A percentile compares a stretch with the other conserved stretches of the same genome.
phyloP scores from a whole-genome alignment of 1,284 basidiomycete genomes.

The Peniophora sp. region DNA sequence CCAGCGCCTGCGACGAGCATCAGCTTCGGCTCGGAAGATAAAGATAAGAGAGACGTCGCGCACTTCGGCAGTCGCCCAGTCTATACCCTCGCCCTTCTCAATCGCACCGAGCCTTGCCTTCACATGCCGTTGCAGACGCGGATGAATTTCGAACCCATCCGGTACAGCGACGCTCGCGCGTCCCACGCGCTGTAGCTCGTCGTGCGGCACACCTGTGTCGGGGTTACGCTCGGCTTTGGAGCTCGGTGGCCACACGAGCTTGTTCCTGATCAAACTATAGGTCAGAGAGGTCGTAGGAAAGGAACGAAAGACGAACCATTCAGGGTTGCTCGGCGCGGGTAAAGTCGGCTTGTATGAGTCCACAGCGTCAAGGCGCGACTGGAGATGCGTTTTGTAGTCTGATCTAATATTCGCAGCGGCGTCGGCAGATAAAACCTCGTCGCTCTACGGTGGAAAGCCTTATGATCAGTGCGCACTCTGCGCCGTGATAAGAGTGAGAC shows the following conservation, averaged over 20 bases:
- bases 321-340: constrained; percentile 51
- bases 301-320: too few relatives aligned
- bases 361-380: constrained; percentile 45
- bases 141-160: constrained; percentile 74
- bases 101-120: constrained; percentile 69
- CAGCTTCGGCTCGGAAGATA: too few relatives aligned
- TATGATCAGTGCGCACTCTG: neutral
- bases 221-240: constrained; percentile 45
- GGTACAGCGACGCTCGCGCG: constrained; percentile 67
- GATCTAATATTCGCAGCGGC: constrained; percentile 44
- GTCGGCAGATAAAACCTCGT: constrained; percentile 44
- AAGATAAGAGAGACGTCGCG: constrained; percentile 6
- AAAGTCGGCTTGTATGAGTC: constrained; percentile 37
- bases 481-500: constrained; percentile 11
- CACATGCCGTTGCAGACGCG: constrained; percentile 73
- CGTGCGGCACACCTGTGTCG: constrained; percentile 58
- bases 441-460: constrained; percentile 30
- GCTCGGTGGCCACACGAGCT: constrained; percentile 66
- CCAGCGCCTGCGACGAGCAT: constrained; percentile 53
- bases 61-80: constrained; percentile 86
- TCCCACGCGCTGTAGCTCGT: constrained; percentile 50
- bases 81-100: constrained; percentile 63
- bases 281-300: too few relatives aligned
- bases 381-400: constrained; percentile 54
- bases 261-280: constrained; percentile 29